Evolutionary conservation across 108 stramenopile genomes (phyloP).

Genomic region (Nannochloropsis gaditana): DNA sequence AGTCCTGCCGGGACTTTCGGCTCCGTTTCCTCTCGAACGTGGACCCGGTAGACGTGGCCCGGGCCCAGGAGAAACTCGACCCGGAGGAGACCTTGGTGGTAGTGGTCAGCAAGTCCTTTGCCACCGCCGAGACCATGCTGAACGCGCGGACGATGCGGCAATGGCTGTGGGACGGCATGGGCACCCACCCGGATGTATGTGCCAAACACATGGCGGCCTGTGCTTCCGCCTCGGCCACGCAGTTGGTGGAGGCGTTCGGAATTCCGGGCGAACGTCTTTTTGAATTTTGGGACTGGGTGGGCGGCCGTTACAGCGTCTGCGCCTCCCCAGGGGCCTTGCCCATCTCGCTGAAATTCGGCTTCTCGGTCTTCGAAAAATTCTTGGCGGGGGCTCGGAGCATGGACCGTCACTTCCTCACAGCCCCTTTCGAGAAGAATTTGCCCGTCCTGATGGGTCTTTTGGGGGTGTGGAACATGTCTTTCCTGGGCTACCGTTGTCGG

Average conservation of each 20-base stretch:
- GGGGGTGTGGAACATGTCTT: constrained; percentile 96
- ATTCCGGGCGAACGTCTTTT: constrained; percentile 66
- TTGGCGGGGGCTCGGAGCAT: constrained; percentile 49
- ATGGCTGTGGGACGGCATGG: constrained; percentile 93
- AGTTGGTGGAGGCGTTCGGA: constrained; percentile 36
- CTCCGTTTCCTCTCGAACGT: constrained; percentile 95
- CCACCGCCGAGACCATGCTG: constrained; percentile 98
- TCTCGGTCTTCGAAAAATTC: constrained; percentile 82
- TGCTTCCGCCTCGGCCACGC: constrained; percentile 28
- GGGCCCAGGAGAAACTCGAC: constrained; percentile 73
- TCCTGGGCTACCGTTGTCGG: constrained; percentile 82
- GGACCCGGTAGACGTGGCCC: constrained; percentile 95
- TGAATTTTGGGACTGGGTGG: constrained; percentile 94
- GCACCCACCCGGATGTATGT: constrained; percentile 70
- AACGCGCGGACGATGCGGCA: constrained; percentile 91
- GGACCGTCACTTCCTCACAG: constrained; percentile 64
- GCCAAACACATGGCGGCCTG: constrained; percentile 86
- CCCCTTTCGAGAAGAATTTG: constrained; percentile 80
- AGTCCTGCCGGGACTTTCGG: constrained; percentile 70
- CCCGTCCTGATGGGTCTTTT: constrained; percentile 94
- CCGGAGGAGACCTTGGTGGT: constrained; percentile 58
- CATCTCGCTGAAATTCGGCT: constrained; percentile 83
- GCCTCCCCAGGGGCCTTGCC: constrained; percentile 85
- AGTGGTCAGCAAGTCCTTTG: constrained; percentile 95
- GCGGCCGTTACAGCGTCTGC: constrained; percentile 86